Percentiles rank a stretch among this genome's conserved stretches.
Conservation (phyloP, 148 eudicot species). For the Chenopodium berlandieri region DNA sequence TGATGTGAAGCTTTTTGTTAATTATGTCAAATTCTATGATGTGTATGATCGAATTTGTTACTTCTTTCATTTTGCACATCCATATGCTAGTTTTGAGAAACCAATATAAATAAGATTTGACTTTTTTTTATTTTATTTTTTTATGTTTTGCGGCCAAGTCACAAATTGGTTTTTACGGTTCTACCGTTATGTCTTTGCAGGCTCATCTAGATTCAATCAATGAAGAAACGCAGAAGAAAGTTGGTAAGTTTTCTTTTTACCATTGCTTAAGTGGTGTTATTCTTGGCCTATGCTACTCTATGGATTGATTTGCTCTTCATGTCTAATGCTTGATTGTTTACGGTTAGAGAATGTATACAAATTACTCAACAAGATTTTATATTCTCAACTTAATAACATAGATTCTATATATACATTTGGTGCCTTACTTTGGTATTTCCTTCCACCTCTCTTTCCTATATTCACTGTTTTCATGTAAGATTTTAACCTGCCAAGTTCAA, state of each 20-base stretch:
- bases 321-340: not conserved
- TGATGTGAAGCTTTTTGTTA: not conserved
- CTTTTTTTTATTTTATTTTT: not conserved
- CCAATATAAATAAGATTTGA: not conserved
- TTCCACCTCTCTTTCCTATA: not conserved
- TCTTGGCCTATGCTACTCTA: not conserved
- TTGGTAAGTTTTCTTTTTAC: slow-evolving; percentile 44
- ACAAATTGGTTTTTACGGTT: slow-evolving; percentile 1
- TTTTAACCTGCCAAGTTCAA: not conserved
- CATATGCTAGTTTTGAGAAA: not conserved
- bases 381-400: not conserved
- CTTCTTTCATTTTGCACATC: not conserved
- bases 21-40: not conserved
- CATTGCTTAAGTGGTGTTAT: not conserved
- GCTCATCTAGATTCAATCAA: slow-evolving; percentile 60
- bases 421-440: not conserved
- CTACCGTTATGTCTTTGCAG: slow-evolving; percentile 36
- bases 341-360: not conserved
- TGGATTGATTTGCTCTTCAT: not conserved
- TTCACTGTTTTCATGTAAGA: not conserved
- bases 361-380: not conserved
- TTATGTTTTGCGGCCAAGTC: not conserved
- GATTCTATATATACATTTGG: not conserved
- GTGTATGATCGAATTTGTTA: not conserved
- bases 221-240: slow-evolving; percentile 52